phyloP scores from a whole-genome alignment of 2,329 filamentous ascomycete genomes.

The Diplodia scrobiculata region DNA sequence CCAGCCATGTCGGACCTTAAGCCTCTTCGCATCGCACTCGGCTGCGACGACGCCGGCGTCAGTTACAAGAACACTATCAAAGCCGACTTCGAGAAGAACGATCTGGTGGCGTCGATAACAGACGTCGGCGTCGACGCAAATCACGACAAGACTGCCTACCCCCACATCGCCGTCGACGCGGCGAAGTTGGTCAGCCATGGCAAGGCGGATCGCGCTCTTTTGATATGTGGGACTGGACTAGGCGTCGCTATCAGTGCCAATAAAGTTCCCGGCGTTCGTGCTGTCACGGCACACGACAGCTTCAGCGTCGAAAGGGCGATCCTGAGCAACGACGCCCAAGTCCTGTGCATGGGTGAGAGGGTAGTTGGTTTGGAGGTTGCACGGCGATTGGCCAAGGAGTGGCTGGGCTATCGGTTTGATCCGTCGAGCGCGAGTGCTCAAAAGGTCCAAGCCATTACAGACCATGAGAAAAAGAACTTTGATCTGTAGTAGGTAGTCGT shows the following conservation, averaged over 20 bases:
- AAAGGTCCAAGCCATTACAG: constrained; percentile 57
- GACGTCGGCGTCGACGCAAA: constrained; percentile 71
- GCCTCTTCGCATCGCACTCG: constrained; percentile 62
- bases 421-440: constrained; percentile 61
- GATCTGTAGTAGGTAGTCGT: constrained; percentile 4
- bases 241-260: constrained; percentile 88
- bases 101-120: constrained; percentile 66
- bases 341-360: constrained; percentile 81
- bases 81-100: constrained; percentile 67
- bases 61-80: constrained; percentile 79
- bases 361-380: constrained; percentile 81
- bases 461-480: constrained; percentile 47
- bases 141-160: constrained; percentile 78
- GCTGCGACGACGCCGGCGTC: constrained; percentile 72
- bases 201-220: constrained; percentile 72
- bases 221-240: constrained; percentile 84
- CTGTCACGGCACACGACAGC: constrained; percentile 86
- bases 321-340: constrained; percentile 82
- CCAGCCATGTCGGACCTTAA: constrained; percentile 15
- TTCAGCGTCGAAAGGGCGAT: constrained; percentile 81
- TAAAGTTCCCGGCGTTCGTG: constrained; percentile 79
- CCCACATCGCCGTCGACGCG: constrained; percentile 73
- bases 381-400: constrained; percentile 74
- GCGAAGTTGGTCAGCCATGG: constrained; percentile 65
- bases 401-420: constrained; percentile 83